These are phyloP conservation scores for Globisporangium echinulatum DNA, from an alignment of 352 stramenopile genomes.

Conservation along the genomic window DNA sequence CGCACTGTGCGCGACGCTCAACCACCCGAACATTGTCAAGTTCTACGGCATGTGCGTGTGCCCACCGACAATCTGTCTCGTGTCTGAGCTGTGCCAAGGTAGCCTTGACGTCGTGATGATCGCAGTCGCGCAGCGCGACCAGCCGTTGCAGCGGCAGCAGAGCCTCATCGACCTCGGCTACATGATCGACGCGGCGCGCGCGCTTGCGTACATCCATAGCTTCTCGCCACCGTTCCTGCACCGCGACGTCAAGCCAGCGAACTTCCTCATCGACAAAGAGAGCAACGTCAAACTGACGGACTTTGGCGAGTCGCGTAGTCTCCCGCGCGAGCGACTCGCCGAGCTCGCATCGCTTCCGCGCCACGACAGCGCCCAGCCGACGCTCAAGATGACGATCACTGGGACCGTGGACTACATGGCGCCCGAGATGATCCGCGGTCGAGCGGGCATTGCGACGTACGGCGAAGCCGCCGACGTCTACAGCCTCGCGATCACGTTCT, in stretches of 20 bases:
- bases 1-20: conserved; percentile 36
- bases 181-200: conserved; percentile 56
- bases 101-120: conserved; percentile 39
- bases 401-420: conserved; percentile 2
- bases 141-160: conserved; percentile 21
- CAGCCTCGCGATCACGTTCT: conserved; percentile 52
- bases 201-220: conserved; percentile 58
- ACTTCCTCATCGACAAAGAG: conserved; percentile 51
- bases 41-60: conserved; percentile 64
- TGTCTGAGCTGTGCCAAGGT: conserved; percentile 49
- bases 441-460: conserved; percentile 41
- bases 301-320: conserved; percentile 55
- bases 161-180: conserved; percentile 43
- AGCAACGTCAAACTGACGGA: conserved; percentile 61
- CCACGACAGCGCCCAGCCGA: background rate
- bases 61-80: conserved; percentile 56
- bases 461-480: conserved; percentile 67
- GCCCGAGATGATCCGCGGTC: conserved; percentile 17
- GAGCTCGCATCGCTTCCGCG: background rate
- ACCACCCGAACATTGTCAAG: conserved; percentile 55
- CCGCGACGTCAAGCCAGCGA: conserved; percentile 57
- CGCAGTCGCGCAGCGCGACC: conserved; percentile 11
- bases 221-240: conserved; percentile 58
- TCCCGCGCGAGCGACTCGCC: conserved; percentile 16
- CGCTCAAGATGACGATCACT: conserved; percentile 56